Evolutionary conservation across 129 eudicot genomes (phyloP).

Genomic region (Arctium minus): DNA sequence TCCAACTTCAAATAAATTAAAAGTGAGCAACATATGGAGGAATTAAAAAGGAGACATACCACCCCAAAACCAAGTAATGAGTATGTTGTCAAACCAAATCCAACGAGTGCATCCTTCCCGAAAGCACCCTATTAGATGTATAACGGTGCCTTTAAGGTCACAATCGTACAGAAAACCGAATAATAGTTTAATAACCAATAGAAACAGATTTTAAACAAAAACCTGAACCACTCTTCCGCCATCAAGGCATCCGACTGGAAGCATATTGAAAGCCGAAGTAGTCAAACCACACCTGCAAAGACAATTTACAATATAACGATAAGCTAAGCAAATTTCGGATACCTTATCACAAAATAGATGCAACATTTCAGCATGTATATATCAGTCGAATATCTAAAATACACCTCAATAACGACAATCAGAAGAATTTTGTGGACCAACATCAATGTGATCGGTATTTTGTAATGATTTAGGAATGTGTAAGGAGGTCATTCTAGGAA

Average conservation of each 20-base stretch:
- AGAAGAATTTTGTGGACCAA: neutral
- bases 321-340: neutral
- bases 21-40: neutral
- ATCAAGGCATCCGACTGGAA: conserved; percentile 98
- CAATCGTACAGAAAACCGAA: conserved; percentile 2
- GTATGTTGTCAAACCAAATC: conserved; percentile 82
- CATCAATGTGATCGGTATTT: conserved; percentile 2
- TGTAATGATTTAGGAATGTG: neutral
- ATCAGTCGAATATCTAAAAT: conserved; percentile 1
- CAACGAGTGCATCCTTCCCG: conserved; percentile 68
- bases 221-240: conserved; percentile 99
- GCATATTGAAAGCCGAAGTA: conserved; percentile 92
- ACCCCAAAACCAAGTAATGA: conserved; percentile 85
- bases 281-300: conserved; percentile 93
- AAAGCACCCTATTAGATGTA: conserved; percentile 81
- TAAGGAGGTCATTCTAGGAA: conserved; percentile 8
- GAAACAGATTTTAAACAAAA: neutral
- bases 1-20: neutral
- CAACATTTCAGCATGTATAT: neutral
- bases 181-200: conserved; percentile 1
- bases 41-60: conserved; percentile 46
- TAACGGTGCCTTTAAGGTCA: neutral
- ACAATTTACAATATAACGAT: neutral
- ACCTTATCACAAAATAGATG: neutral
- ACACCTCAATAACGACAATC: conserved; percentile 12